Percentiles rank a stretch among this genome's conserved stretches.
Conservation (phyloP, 495 filamentous ascomycete species). For the Xylaria curta region DNA sequence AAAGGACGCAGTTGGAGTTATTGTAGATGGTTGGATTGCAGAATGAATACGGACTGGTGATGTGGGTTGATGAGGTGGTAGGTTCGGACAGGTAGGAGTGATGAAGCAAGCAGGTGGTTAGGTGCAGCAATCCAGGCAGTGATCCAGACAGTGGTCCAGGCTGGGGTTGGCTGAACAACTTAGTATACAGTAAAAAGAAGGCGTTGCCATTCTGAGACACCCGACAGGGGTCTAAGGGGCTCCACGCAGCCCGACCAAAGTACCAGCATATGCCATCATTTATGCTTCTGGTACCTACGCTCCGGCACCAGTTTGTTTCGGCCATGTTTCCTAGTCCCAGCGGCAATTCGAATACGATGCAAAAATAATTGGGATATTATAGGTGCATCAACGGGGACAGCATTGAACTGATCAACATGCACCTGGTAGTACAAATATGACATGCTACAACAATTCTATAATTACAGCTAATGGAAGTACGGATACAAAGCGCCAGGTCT, state of each 20-base stretch:
- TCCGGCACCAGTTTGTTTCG: slow-evolving; percentile 12
- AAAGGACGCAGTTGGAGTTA: not conserved
- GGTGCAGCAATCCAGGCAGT: slow-evolving; percentile 13
- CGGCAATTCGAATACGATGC: not conserved
- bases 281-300: slow-evolving; percentile 14
- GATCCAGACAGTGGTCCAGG: slow-evolving; percentile 10
- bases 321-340: slow-evolving; percentile 2
- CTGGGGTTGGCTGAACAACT: slow-evolving; percentile 23
- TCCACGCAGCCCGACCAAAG: slow-evolving; percentile 17
- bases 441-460: not conserved
- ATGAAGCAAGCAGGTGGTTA: slow-evolving; percentile 5
- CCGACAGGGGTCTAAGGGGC: slow-evolving; percentile 4
- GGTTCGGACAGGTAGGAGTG: not conserved
- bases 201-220: slow-evolving; percentile 27
- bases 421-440: not conserved
- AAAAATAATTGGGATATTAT: not conserved
- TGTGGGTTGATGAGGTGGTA: slow-evolving; percentile 22
- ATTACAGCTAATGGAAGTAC: not conserved
- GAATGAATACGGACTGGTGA: slow-evolving; percentile 1
- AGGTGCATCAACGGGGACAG: not conserved
- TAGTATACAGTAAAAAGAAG: slow-evolving; percentile 2
- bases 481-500: not conserved
- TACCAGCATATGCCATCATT: not conserved
- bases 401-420: not conserved
- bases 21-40: slow-evolving; percentile 21